A percentile compares a stretch with the other conserved stretches of the same genome.
Evolutionary conservation across 768 basidiomycete genomes (phyloP).

Genomic region (Trametes meyenii): DNA sequence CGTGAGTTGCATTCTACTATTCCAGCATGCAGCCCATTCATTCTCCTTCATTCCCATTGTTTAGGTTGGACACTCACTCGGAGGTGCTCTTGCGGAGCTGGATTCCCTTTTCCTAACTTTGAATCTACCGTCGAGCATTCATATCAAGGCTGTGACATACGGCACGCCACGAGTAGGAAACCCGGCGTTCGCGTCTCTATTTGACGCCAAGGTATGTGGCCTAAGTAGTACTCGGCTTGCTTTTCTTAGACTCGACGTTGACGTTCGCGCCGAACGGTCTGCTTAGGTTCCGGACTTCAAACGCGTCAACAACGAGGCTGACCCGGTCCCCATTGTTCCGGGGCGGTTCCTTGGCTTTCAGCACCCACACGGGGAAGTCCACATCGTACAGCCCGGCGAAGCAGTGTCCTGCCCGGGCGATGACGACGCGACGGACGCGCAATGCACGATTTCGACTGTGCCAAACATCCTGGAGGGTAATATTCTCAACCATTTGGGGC

Average conservation of each 20-base stretch:
- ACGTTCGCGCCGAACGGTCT: slow-evolving; percentile 29
- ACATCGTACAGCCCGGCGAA: slow-evolving; percentile 43
- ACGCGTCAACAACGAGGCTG: slow-evolving; percentile 42
- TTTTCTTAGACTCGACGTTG: slow-evolving; percentile 33
- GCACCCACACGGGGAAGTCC: slow-evolving; percentile 56
- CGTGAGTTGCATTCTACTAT: slow-evolving; percentile 32
- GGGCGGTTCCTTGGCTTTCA: slow-evolving; percentile 51
- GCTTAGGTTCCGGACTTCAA: slow-evolving; percentile 30
- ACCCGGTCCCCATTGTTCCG: slow-evolving; percentile 58
- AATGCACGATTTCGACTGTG: slow-evolving; percentile 58
- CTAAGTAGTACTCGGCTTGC: background rate
- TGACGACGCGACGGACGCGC: slow-evolving; percentile 55
- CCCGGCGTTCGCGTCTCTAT: slow-evolving; percentile 36
- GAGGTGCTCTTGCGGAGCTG: slow-evolving; percentile 36
- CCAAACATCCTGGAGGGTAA: slow-evolving; percentile 54
- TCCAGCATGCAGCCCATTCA: background rate
- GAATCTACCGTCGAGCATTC: slow-evolving; percentile 33
- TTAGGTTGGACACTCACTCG: slow-evolving; percentile 38
- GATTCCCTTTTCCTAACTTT: slow-evolving; percentile 35
- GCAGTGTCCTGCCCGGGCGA: slow-evolving; percentile 49
- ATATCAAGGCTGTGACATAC: slow-evolving; percentile 49
- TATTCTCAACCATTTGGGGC: slow-evolving; percentile 59
- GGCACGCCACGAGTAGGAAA: slow-evolving; percentile 58
- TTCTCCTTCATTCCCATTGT: background rate
- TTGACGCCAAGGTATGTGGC: slow-evolving; percentile 45